Conservation (phyloP, 805 yeast genomes). For the Candida chilensis region DNA sequence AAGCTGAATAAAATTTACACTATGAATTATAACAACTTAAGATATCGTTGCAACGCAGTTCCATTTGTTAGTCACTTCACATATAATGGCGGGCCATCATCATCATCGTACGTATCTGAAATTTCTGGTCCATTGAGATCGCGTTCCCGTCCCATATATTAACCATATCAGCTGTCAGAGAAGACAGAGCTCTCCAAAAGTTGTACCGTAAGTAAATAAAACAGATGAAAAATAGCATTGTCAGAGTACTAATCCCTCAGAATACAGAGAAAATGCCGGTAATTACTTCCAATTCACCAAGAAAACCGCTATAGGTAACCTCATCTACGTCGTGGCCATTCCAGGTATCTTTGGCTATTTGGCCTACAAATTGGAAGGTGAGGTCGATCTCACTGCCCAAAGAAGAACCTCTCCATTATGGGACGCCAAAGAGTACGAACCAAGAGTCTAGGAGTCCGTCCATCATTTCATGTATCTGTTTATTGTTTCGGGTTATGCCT, state of each 20-base stretch:
- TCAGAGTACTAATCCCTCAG: no score
- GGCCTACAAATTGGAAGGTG: not conserved
- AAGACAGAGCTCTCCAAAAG: not conserved
- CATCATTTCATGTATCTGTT: no score
- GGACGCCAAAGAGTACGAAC: constrained; percentile 1
- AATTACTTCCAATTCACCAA: not conserved
- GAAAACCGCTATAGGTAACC: not conserved
- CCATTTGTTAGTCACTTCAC: no score
- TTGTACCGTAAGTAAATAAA: not conserved
- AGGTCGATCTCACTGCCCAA: not conserved
- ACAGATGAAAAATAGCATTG: no score
- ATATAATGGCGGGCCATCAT: no score
- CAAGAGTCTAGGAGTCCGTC: not conserved
- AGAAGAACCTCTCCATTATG: constrained; percentile 1
- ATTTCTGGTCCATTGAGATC: no score
- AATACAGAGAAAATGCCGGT: not conserved
- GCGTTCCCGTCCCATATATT: no score
- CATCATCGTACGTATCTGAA: no score
- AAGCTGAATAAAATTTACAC: no score
- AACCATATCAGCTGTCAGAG: not conserved
- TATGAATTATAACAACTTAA: no score
- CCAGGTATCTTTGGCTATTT: not conserved
- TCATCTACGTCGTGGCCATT: not conserved
- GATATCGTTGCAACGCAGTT: no score
- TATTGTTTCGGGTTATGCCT: no score